Evolutionary conservation across 2,329 filamentous ascomycete species (phyloP).

Genomic region (Alternaria brassicicola): DNA sequence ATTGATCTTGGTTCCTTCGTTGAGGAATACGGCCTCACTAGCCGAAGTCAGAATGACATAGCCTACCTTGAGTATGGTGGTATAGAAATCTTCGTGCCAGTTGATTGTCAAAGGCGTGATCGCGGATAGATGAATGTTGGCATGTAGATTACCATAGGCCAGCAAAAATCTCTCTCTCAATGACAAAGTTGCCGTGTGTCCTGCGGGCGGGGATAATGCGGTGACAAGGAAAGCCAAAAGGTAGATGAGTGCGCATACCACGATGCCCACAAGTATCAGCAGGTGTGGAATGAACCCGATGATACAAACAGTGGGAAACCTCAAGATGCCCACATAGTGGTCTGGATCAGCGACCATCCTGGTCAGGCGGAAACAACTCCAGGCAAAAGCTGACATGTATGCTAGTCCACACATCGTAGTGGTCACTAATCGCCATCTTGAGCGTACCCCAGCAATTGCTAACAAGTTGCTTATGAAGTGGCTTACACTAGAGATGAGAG

Average conservation of each 20-base stretch:
- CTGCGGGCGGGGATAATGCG: constrained; percentile 67
- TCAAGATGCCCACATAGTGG: constrained; percentile 70
- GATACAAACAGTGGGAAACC: constrained; percentile 93
- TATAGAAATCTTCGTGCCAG: constrained; percentile 94
- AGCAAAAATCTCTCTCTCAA: constrained; percentile 66
- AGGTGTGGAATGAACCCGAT: constrained; percentile 94
- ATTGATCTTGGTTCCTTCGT: constrained; percentile 80
- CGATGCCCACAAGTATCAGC: constrained; percentile 80
- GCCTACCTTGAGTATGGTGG: constrained; percentile 81
- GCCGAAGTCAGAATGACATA: constrained; percentile 91
- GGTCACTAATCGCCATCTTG: constrained; percentile 79
- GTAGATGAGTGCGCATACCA: constrained; percentile 79
- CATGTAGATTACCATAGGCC: constrained; percentile 89
- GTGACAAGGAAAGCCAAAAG: constrained; percentile 76
- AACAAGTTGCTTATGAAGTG: constrained; percentile 84
- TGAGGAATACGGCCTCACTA: constrained; percentile 93
- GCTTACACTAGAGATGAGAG: constrained; percentile 86
- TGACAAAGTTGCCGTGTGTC: constrained; percentile 53
- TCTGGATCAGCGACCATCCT: constrained; percentile 47
- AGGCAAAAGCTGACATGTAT: constrained; percentile 85
- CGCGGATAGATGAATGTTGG: constrained; percentile 80
- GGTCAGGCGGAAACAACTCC: constrained; percentile 66
- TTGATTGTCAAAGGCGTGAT: constrained; percentile 72
- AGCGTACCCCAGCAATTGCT: constrained; percentile 79
- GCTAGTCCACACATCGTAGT: constrained; percentile 89